Conservation (phyloP, 2,329 filamentous ascomycete species). For the Paecilomyces formosus region DNA sequence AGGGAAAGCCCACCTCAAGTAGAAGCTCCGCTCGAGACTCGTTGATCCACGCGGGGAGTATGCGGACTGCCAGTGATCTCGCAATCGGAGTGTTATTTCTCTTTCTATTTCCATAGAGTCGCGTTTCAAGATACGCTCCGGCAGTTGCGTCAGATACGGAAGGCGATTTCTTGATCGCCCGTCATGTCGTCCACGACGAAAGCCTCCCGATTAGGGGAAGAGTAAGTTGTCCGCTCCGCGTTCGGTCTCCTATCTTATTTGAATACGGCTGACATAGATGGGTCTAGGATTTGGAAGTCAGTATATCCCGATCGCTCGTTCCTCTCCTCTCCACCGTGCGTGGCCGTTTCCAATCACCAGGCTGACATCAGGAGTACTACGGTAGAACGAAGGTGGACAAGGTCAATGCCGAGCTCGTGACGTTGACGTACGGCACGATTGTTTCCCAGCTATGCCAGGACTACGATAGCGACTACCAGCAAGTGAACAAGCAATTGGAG, state of each 20-base stretch:
- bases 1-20: conserved; percentile 6
- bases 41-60: conserved; percentile 12
- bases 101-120: not conserved
- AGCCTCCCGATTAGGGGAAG: conserved; percentile 64
- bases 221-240: conserved; percentile 46
- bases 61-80: conserved; percentile 3
- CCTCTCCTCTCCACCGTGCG: not conserved
- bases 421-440: conserved; percentile 94
- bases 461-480: conserved; percentile 85
- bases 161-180: not conserved
- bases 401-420: conserved; percentile 95
- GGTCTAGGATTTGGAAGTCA: conserved; percentile 82
- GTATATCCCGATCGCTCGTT: conserved; percentile 26
- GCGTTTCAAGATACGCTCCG: not conserved
- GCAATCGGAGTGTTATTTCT: not conserved
- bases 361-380: not conserved
- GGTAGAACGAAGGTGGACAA: conserved; percentile 87
- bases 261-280: conserved; percentile 19
- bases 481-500: conserved; percentile 96
- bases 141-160: not conserved
- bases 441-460: conserved; percentile 95
- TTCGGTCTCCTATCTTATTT: not conserved
- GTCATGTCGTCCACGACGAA: conserved; percentile 54
- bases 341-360: not conserved
- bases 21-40: conserved; percentile 10